Evolutionary conservation across 768 basidiomycete genomes (phyloP), one percentile per base, ranked within the genome.

Genomic region (Boletus speciosus): DNA sequence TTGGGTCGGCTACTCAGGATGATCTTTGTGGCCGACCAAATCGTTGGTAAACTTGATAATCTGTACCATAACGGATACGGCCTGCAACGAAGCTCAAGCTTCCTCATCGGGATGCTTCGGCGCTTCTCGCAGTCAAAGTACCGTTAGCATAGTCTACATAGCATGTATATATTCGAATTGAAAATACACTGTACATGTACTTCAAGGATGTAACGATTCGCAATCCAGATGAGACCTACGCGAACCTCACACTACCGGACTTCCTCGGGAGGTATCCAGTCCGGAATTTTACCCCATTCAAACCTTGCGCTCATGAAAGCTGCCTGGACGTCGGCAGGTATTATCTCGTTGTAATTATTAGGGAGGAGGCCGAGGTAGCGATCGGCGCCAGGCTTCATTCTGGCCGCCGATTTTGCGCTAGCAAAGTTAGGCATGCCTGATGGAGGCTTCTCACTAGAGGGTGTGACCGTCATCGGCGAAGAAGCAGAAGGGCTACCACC

Each of bases 231-330:
- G 31, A 25, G 15, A 49, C n/a, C 31, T 27, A 5, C 32, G 14
- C 14, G 25, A 38, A 15, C 19, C 23, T 38, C 19, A 6, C 21
- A 35, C 71, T 73, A 84, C 52, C 84, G 73, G 54, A 84, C 63
- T 62, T 83, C 80, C 49, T 80, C 60, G 9, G 87, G 89, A 37
- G 88, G 89, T 52, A 85, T 74, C 82, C 83, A 89, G 54, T 88
- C 86, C 1, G 88, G 88, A 44, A 91, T 76, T 55, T 78, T 78
- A 66, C 84, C 81, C 77, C 81, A 86, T 62, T 82, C 82, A 61
- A 90, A 91, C 68, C 70, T 81, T 50, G 73, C 71, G 19, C 69
- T 69, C 57, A 72, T 63, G 61, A 89, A 90, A 38, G 83, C 83
- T 6, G 78, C 77, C 61, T 75, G 65, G 49, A 74, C 79, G 6